Evolutionary conservation across 345 rosid genomes (phyloP).

Genomic region (Aquilaria malaccensis): DNA sequence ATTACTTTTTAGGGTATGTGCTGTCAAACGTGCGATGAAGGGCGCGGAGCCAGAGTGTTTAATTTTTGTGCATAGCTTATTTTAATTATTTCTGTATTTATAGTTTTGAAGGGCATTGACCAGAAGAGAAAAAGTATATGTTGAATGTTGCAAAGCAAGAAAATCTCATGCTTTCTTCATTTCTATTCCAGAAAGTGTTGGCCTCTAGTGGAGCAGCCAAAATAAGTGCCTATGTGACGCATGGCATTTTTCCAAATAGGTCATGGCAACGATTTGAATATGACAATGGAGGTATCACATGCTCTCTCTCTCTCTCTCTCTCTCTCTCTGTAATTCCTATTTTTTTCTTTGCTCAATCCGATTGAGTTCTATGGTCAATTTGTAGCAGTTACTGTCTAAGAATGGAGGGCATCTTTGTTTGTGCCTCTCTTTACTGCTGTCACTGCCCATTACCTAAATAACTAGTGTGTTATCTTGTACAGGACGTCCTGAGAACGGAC

Average conservation of each 20-base stretch:
- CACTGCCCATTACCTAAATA: too few species aligned
- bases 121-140: background rate
- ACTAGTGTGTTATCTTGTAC: slow-evolving; percentile 3
- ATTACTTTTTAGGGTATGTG: too few species aligned
- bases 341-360: background rate
- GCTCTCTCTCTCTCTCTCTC: background rate
- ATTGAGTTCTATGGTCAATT: too few species aligned
- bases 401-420: too few species aligned
- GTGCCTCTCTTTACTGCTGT: too few species aligned
- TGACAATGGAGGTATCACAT: slow-evolving; percentile 67
- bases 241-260: slow-evolving; percentile 85
- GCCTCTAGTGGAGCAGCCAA: slow-evolving; percentile 91
- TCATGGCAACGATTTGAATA: slow-evolving; percentile 86
- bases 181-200: slow-evolving; percentile 60
- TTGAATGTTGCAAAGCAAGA: background rate
- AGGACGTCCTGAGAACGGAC: slow-evolving; percentile 68
- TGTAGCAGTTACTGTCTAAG: too few species aligned
- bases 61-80: background rate
- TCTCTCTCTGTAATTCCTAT: background rate
- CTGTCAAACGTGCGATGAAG: too few species aligned
- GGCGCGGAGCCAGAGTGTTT: too few species aligned
- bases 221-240: slow-evolving; percentile 93
- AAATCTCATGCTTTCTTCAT: slow-evolving; percentile 3
- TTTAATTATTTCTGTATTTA: background rate
- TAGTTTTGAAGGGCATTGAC: background rate